Evolutionary conservation across 805 yeast species (phyloP), one percentile per base, ranked within the genome.

Genomic region (Priceomyces fermenticarens): DNA sequence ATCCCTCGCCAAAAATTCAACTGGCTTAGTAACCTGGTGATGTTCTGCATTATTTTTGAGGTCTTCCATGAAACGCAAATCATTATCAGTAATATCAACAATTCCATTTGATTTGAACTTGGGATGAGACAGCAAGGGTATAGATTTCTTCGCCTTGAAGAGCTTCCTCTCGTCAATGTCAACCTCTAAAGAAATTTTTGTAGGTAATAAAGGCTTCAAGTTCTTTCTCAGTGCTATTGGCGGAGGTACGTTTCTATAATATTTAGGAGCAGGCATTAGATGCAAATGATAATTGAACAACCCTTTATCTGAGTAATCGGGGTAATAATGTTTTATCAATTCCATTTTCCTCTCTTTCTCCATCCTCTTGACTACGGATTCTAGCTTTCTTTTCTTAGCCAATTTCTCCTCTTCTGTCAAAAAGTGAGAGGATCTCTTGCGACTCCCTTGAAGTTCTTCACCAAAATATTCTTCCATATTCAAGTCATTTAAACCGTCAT

Each of bases 251-350:
- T 75, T 80, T 26, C 66, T 63, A 48, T 77, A 77, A 42, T 71
- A 71, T 12, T 67, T 62, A 1, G 90, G 85, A 9, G 73, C 59
- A 1, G 91, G 84, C 23, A 78, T 75, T 51, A 84, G 85, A 35
- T 86, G 62, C 6, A 75, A 60, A 57, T 84, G 87, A 77, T 83
- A 78, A 49, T 80, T 78, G 51, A 84, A 67, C 1, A 81, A 74
- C 34, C 74, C 67, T 17, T 78, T 73, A 15, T 67, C 68, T 40
- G 72, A 67, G 59, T 82, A 88, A 1, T 75, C 67, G 0, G 96
- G 95, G 54, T 74, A 86, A 52, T 79, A 78, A 28, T 67, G 63
- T 31, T 66, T 59, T 25, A 81, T 57, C 47, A 58, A 59, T 12
- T 58, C 46, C 34, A 54, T 51, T 25, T 46, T 42, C 25, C 58